A percentile compares a stretch with the other conserved stretches of the same genome.
Evolutionary conservation across 2,329 filamentous ascomycete species (phyloP).

Genomic region (Xylariaceae sp.): DNA sequence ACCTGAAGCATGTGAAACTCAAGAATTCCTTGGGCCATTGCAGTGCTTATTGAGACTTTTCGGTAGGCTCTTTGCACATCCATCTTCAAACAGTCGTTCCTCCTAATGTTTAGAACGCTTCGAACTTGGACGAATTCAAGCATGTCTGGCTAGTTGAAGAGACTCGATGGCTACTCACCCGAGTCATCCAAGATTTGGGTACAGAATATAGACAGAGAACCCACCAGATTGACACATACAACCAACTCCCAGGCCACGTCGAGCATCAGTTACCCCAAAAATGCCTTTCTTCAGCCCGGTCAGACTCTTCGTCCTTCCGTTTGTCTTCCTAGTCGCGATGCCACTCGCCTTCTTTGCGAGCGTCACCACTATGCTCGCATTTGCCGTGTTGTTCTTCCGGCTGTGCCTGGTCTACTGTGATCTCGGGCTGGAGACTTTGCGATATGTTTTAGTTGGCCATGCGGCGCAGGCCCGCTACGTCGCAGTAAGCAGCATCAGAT

Average conservation of each 20-base stretch:
- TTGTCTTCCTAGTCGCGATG: conserved; percentile 56
- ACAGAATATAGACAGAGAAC: too few relatives aligned
- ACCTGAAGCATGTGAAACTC: too few relatives aligned
- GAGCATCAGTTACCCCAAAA: conserved; percentile 6
- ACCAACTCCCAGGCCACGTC: conserved; percentile 3
- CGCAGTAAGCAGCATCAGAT: conserved; percentile 9
- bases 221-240: not conserved
- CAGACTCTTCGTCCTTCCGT: conserved; percentile 54
- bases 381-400: conserved; percentile 55
- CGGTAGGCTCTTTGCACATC: too few relatives aligned
- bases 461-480: conserved; percentile 28
- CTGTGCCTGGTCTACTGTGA: conserved; percentile 59
- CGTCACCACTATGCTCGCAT: conserved; percentile 57
- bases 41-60: too few relatives aligned
- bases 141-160: too few relatives aligned
- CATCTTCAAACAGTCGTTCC: too few relatives aligned
- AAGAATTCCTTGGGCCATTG: too few relatives aligned
- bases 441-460: conserved; percentile 46
- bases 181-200: too few relatives aligned
- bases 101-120: too few relatives aligned
- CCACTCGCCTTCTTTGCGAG: conserved; percentile 59
- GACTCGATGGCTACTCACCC: too few relatives aligned
- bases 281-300: conserved; percentile 52
- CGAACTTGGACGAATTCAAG: too few relatives aligned
- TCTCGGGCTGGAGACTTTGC: conserved; percentile 52